Conservation (phyloP, 768 basidiomycete genomes). For the Leucocoprinus leucothites region DNA sequence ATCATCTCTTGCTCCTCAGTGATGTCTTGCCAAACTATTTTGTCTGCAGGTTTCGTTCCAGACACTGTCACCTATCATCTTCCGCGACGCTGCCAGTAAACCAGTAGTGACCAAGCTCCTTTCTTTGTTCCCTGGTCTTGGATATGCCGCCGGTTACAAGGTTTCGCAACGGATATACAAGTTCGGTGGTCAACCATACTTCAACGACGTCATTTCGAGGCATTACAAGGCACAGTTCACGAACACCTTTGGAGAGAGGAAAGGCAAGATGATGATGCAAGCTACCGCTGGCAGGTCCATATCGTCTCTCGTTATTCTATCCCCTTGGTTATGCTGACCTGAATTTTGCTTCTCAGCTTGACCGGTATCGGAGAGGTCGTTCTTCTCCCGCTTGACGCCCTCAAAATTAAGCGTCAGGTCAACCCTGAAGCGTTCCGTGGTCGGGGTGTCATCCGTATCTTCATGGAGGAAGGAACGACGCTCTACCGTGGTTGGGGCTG, state of each 20-base stretch:
- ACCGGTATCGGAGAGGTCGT: slow-evolving; percentile 96
- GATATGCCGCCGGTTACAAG: slow-evolving; percentile 99
- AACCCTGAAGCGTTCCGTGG: slow-evolving; percentile 99
- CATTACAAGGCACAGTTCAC: slow-evolving; percentile 83
- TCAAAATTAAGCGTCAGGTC: slow-evolving; percentile 98
- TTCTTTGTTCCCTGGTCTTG: slow-evolving; percentile 96
- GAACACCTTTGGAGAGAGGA: slow-evolving; percentile 86
- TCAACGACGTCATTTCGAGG: slow-evolving; percentile 85
- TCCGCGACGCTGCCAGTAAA: slow-evolving; percentile 78
- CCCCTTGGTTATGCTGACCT: slow-evolving; percentile 2
- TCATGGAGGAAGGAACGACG: slow-evolving; percentile 87
- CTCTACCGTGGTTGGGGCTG: slow-evolving; percentile 98
- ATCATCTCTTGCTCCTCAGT: not conserved
- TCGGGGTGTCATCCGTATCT: slow-evolving; percentile 84
- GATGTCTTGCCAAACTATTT: not conserved
- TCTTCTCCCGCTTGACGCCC: slow-evolving; percentile 91
- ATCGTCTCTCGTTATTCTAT: not conserved
- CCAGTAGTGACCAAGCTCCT: slow-evolving; percentile 66
- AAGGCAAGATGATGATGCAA: slow-evolving; percentile 95
- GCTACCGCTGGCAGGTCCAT: slow-evolving; percentile 87
- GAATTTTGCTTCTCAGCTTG: slow-evolving; percentile 38
- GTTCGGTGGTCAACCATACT: slow-evolving; percentile 98
- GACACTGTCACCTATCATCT: slow-evolving; percentile 75
- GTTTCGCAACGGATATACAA: slow-evolving; percentile 93
- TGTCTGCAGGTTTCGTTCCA: slow-evolving; percentile 53